Base-by-base conservation (phyloP, 352 stramenopile genomes). In the Stramenopiles sp. region DNA sequence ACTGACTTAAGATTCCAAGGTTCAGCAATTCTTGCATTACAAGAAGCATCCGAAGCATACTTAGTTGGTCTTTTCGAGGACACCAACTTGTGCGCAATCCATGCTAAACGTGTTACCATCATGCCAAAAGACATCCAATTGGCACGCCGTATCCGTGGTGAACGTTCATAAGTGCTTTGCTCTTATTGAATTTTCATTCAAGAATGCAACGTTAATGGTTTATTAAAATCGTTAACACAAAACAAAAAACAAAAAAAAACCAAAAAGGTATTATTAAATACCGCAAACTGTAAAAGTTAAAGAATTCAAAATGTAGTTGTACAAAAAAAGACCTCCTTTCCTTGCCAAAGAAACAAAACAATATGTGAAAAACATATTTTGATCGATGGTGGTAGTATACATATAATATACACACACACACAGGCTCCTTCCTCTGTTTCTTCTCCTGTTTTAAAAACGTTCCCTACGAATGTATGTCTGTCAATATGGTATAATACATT, bases 61-160 rank as follows among this genome's bases (percentile, higher is more conserved):
- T 88, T 98, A 31, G 91, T 98, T 30, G 87, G 88, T 74, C 87
- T 97, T 77, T 98, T 98, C 86, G 93, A 98, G 83, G 92, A 97
- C 85, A 96, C 92, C 73, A 97, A 98, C 87, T 87, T 98, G 80
- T 97, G 93, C 84, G 90, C 92, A 30, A 97, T 97, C 79, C 92
- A 97, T 85, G 92, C 90, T 80, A 97, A 97, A 84, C 91, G 93
- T 81, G 92, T 97, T 43, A 97, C 93, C 23, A 88, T 97, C 80
- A 95, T 97, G 90, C 89, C 92, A 38, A 97, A 96, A 84, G 92
- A 97, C 84, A 93, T 97, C 82, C 91, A 97, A 83, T 86, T 97
- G 53, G 90, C 92, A n/a, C 86, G 92, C 82, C 86, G 92, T 83
- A 97, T 97, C 82, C 89, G 92, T 79, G 92, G 92, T 13, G 38